phyloP scores from a whole-genome alignment of 2,329 filamentous ascomycete species.

The Stemphylium vesicarium region DNA sequence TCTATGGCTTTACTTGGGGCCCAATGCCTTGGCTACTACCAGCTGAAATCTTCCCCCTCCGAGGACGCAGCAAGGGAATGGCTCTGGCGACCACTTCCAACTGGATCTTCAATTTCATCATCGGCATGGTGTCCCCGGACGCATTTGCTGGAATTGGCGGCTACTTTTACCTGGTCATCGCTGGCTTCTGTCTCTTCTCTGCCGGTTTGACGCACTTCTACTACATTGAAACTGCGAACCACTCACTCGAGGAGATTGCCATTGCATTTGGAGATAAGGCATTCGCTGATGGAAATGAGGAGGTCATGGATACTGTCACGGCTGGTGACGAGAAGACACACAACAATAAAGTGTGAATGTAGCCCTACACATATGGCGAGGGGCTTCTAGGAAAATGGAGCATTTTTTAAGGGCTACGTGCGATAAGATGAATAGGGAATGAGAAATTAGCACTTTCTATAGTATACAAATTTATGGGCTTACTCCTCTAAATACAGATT shows the following conservation, averaged over 20 bases:
- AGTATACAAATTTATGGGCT: too few relatives aligned
- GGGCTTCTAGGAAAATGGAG: too few relatives aligned
- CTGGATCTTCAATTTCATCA: conserved; percentile 50
- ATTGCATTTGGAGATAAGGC: conserved; percentile 53
- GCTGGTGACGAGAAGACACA: conserved; percentile 15
- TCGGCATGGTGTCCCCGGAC: conserved; percentile 52
- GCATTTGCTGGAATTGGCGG: conserved; percentile 52
- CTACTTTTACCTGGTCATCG: conserved; percentile 54
- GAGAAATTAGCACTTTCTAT: too few relatives aligned
- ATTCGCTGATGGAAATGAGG: conserved; percentile 38
- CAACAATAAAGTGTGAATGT: conserved; percentile 3
- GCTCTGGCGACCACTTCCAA: conserved; percentile 49
- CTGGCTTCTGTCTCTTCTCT: conserved; percentile 23
- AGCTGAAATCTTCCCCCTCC: conserved; percentile 47
- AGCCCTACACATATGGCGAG: too few relatives aligned
- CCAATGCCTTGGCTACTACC: conserved; percentile 52
- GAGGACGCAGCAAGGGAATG: conserved; percentile 51
- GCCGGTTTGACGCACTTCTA: conserved; percentile 48
- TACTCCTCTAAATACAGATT: too few relatives aligned
- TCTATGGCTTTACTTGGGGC: conserved; percentile 51
- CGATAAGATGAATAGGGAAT: too few relatives aligned
- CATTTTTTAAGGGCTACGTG: too few relatives aligned
- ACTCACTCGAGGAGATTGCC: conserved; percentile 50
- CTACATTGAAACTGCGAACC: conserved; percentile 51
- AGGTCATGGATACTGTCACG: conserved; percentile 22